phyloP scores from a whole-genome alignment of 805 yeast genomes.

The Yarrowia porcina region DNA sequence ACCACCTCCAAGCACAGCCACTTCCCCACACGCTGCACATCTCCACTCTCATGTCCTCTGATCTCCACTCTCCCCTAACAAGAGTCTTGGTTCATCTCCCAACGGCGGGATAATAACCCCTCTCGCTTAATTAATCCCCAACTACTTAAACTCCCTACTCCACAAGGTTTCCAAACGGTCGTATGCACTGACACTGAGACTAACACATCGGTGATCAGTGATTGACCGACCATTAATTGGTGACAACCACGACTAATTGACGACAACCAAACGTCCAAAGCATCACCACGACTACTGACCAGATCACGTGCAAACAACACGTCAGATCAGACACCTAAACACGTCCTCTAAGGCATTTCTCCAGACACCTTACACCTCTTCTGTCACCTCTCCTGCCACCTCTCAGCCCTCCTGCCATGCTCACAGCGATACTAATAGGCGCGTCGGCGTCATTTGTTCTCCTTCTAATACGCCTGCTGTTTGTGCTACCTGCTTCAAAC shows the following conservation, averaged over 20 bases:
- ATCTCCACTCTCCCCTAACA: neutral
- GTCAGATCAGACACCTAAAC: no score
- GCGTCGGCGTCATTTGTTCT: neutral
- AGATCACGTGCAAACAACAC: neutral
- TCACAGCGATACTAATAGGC: neutral
- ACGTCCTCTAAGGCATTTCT: no score
- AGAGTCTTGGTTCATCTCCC: neutral
- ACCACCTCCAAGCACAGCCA: no score
- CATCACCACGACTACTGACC: no score
- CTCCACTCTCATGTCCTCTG: no score
- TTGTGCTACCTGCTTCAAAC: slow-evolving; percentile 6
- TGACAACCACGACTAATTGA: no score
- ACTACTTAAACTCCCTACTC: neutral
- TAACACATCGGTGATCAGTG: neutral
- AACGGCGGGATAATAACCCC: neutral
- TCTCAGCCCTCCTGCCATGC: neutral
- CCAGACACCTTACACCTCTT: neutral
- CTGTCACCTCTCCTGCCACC: neutral
- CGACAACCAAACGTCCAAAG: no score
- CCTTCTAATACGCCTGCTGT: neutral
- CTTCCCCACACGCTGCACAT: no score
- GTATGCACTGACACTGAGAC: neutral
- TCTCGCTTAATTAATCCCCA: neutral
- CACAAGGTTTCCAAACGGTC: neutral
- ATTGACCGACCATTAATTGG: neutral